Evolutionary conservation across 768 basidiomycete genomes (phyloP), one percentile per base, ranked within the genome.

Genomic region (Collybia sp.): DNA sequence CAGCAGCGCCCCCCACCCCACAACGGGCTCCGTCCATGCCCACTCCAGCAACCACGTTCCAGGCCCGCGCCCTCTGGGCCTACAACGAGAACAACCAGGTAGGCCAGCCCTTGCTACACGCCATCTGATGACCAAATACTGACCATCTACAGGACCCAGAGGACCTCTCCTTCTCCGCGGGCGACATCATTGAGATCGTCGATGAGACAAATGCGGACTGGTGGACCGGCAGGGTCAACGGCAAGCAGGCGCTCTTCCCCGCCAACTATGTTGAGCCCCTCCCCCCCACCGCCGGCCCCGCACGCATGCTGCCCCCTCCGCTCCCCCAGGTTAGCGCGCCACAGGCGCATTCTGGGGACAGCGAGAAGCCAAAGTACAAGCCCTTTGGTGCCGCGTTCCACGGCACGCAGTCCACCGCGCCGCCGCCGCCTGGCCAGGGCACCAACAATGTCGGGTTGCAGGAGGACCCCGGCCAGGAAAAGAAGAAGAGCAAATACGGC

Each of bases 191-290:
- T 48, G 86, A 89, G 47, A 74, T 95, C 47, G 61, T 88, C 35
- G 78, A 84, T 47, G 88, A 93, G 59, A 85, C 80, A 38, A 91
- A 93, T 47, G 71, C 71, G 2, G 92, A 93, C 61, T 93, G 92
- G 92, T 95, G 89, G 90, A 79, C 75, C 6, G 91, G 92, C 19
- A 71, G 63, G 49, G 55, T 74, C 46, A 75, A 82, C 30, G 83
- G 82, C 18, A 73, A 67, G 47, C 76, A 83, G 45, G 91, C 84
- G 3, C 72, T 93, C 32, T 89, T 93, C 71, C 92, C 91, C 0
- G 75, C 84, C 11, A 79, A 78, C 51, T 77, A 88, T 44, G 85
- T 89, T 34, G 80, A 88, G 66, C 82, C 76, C 55, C 53, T 71
- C 40, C 53, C 43, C n/a, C 55, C 41, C 17, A 30, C 53, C 32